Base-by-base conservation (phyloP, 305 asterid genomes). In the Fraxinus angustifolia region DNA sequence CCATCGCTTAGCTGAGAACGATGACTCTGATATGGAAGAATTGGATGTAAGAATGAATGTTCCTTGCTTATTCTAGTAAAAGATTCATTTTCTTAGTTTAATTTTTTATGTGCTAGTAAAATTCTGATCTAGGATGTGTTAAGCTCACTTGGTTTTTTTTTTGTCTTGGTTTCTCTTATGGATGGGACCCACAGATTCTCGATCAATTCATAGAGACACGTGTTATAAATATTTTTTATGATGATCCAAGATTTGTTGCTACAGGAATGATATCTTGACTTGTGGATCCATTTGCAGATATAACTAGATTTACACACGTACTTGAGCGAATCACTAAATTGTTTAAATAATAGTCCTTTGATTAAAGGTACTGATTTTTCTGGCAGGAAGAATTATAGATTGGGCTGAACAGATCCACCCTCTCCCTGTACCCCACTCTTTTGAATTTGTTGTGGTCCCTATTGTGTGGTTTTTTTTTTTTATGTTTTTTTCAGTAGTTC, bases 11-110 rank as follows among this genome's bases (percentile, higher is more conserved):
- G 93, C 87, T 53, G 97, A 88, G 87, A 86, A 87, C 38, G 97
- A 87, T 67, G 97, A 91, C 85, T 93, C 96, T 8, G 99, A 96
- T 81, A 83, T 94, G 86, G 91, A 88, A 89, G 97, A 89, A 88
- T 93, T 90, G 50, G 99, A 96, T 92, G 99, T 96, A 85, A 88
- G 91, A 80, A 86, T 85, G 90, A 86, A 83, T 79, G 62, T 50
- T 78, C 68, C 53, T 42, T 16, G 72, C 82, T 77, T 78, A 78
- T 71, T 82, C 70, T 74, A 75, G 16, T 80, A 23, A 62, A 79
- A 62, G 68, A 80, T 76, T 45, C 73, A 62, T 75, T 77, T 72
- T 71, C 75, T 71, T 71, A 33, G 45, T 34, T 71, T 19, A 16
- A 12, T 68, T 28, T 71, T 33, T 71, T 31, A 33, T n/a, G 28